Base-by-base conservation (phyloP, 768 basidiomycete genomes). In the Hemileccinum impolitum region DNA sequence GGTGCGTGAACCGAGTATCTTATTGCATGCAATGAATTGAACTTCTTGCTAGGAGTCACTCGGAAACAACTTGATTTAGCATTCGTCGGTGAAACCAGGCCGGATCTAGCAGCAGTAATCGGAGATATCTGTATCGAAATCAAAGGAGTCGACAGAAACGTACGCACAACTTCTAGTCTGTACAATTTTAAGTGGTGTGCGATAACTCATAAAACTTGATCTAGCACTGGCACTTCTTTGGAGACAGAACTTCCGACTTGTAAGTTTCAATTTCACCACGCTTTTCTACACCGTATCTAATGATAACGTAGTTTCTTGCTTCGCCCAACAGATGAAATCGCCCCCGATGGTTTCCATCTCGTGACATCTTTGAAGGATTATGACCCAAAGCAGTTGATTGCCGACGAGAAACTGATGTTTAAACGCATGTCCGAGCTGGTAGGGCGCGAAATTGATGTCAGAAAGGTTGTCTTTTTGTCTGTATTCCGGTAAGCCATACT, bases 41-140 rank as follows among this genome's bases (percentile, higher is more conserved):
- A 2, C 1, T 13, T 11, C 43, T 15, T 10, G 15, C 25, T 30
- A 42, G 41, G 63, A 11, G 37, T 65, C 2, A 67, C 68, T 7
- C 64, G 78, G 19, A 74, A 72, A 48, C 54, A 60, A 38, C 63
- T 75, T 8, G 75, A 72, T 0, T 51, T 78, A 11, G 56, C 61
- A 0, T 78, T 78, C 51, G 48, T 70, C 0, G 76, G 76, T 0
- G 67, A 76, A 52, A 73, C 70, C 0, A 57, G 45, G 6, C 57
- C 68, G 4, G 57, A 58, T 6, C 54, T 70, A 19, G 17, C 49
- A 4, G 39, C 62, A 3, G 45, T 72, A 0, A 57, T 67, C 12
- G 76, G 69, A 5, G 73, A 80, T 51, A 61, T 77, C 19, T 50
- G 66, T 28, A 37, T 73, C 18, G 50, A 52, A 15, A 26, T 41